A percentile compares a stretch with the other conserved stretches of the same genome.
Conservation (phyloP, 225 moss, liverwort and hornwort species). For the Bryoerythrophyllum caledonicum region DNA sequence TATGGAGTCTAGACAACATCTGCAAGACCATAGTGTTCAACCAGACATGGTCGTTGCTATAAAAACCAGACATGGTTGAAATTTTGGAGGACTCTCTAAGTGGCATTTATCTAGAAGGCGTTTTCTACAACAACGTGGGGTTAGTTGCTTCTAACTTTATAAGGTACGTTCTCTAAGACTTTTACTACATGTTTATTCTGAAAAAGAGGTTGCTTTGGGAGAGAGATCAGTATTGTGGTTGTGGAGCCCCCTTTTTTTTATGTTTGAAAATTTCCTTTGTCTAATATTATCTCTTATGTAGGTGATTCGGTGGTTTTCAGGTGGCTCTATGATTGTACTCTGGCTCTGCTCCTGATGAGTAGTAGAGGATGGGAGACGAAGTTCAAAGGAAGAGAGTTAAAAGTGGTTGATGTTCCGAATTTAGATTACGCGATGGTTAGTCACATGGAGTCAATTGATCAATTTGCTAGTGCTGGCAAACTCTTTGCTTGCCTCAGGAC, state of each 20-base stretch:
- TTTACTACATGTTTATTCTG: neutral
- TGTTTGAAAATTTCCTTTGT: neutral
- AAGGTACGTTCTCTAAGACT: constrained; percentile 2
- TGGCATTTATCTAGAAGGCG: neutral
- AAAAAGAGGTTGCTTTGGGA: neutral
- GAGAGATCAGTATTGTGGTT: neutral
- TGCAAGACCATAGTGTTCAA: neutral
- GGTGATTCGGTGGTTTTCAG: constrained; percentile 8
- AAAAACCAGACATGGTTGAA: constrained; percentile 12
- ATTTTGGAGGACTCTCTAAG: constrained; percentile 6
- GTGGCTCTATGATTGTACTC: neutral
- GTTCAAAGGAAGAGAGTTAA: neutral
- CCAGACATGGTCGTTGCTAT: neutral
- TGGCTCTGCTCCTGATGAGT: neutral
- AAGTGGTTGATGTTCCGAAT: neutral
- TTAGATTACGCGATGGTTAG: neutral
- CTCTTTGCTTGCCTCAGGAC: neutral
- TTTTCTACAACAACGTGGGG: neutral
- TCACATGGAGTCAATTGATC: neutral
- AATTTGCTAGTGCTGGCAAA: constrained; percentile 3
- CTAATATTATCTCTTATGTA: neutral
- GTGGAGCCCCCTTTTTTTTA: neutral
- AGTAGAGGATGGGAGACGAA: neutral
- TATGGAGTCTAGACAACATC: constrained; percentile 13
- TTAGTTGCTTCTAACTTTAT: neutral